Percentiles rank a stretch among this genome's conserved stretches.
These are phyloP conservation scores for Ogataea methylovora DNA, from an alignment of 805 yeast species.

Conservation along the genomic window DNA sequence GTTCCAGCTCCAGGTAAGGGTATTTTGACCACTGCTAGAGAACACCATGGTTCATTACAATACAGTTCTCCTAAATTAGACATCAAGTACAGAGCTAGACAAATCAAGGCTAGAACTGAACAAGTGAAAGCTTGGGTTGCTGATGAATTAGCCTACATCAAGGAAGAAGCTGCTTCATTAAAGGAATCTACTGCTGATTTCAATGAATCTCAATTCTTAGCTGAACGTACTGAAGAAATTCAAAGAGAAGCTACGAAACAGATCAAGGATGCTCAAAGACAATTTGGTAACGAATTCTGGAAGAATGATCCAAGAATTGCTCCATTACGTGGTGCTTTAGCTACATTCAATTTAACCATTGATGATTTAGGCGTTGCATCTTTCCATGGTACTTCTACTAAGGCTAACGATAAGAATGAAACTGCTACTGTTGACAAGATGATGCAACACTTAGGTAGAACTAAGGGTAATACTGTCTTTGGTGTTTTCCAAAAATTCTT, in stretches of 20 bases:
- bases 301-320: conserved; percentile 88
- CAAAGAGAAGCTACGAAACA: conserved; percentile 80
- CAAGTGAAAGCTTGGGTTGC: conserved; percentile 86
- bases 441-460: conserved; percentile 93
- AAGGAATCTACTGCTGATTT: conserved; percentile 40
- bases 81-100: conserved; percentile 90
- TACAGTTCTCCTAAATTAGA: conserved; percentile 76
- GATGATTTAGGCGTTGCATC: conserved; percentile 96
- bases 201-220: conserved; percentile 49
- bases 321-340: conserved; percentile 95
- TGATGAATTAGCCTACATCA: conserved; percentile 61
- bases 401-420: conserved; percentile 98
- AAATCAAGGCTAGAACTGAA: conserved; percentile 66
- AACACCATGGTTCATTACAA: conserved; percentile 74
- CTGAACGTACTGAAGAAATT: conserved; percentile 84
- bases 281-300: conserved; percentile 95
- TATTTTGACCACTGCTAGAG: conserved; percentile 96
- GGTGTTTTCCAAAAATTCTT: conserved; percentile 99
- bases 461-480: conserved; percentile 94
- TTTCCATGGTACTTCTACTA: conserved; percentile 98
- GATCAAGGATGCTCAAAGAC: conserved; percentile 78
- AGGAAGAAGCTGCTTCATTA: conserved; percentile 58
- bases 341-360: conserved; percentile 84
- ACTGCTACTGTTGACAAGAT: conserved; percentile 82
- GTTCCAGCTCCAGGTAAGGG: conserved; percentile 99